Evolutionary conservation across 176 grass and related monocot genomes (phyloP), one percentile per base, ranked within the genome.

Genomic region (Carex pumila): DNA sequence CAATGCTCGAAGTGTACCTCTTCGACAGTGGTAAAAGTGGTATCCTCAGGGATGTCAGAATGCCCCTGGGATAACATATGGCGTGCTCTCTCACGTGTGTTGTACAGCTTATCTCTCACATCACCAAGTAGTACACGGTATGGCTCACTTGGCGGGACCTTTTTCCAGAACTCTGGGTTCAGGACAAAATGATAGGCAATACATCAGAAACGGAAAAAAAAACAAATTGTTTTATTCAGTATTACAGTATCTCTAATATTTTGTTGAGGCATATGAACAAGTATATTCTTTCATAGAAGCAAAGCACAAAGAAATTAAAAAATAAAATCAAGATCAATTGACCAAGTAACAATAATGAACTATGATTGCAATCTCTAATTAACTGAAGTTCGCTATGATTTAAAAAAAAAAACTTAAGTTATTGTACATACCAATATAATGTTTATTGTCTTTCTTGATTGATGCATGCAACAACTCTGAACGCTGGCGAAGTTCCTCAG

Each of bases 161-260:
- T 89, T 80, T 98, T 98, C 95, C 95, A 98, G 65, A 98, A 98
- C 68, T 98, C 95, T 98, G 87, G 56, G 89, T 79, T 63, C 71
- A 87, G 79, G 29, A 72, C 52, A 54, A 31, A 88, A 56, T 4
- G 0, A 69, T 30, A 32, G 66, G 37, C 25, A 87, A 53, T 29
- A 83, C 50, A 29, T 85, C 65, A 91, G 85, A 47, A 89, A 8
- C 36, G 19, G 10, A 45, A 14, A 63, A 29, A 68, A 18, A 11
- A 36, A 60, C 7, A 81, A 39, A 57, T 2, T 50, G 22, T 81
- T 22, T 22, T 12, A 50, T 50, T 73, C 43, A n/a, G 1, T 73
- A 52, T 52, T 50, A 25, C 50, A 52, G 8, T 52, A 50, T 52
- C 19, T 73, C 70, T 21, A 12, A 6, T 73, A 3, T 52, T 50